Conservation (phyloP, 352 stramenopile genomes). For the Pelagophyceae sp. region DNA sequence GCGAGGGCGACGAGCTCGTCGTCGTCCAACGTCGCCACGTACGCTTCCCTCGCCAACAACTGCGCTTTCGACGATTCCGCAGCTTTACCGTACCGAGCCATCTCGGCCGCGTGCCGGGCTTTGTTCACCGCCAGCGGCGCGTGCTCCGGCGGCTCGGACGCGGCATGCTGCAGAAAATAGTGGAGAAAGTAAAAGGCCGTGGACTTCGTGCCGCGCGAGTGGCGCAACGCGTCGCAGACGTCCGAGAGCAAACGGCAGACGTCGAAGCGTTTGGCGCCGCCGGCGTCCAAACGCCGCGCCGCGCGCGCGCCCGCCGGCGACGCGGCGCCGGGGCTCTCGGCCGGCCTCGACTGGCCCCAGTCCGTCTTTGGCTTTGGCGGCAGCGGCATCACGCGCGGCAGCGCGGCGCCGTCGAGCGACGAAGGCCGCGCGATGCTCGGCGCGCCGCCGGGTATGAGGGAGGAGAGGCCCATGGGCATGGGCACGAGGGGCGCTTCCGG, state of each 20-base stretch:
- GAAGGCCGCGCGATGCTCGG: no score
- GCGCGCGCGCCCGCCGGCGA: background rate
- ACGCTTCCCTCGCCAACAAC: background rate
- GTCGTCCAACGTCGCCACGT: background rate
- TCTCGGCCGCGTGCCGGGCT: background rate
- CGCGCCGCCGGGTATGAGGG: no score
- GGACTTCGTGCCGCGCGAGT: background rate
- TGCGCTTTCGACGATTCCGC: background rate
- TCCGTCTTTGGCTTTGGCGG: no score
- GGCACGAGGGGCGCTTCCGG: background rate
- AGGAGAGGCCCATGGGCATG: background rate
- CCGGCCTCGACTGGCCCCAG: no score
- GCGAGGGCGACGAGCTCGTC: constrained; percentile 7
- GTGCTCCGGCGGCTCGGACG: background rate
- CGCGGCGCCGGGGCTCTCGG: background rate
- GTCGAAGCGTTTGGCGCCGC: background rate
- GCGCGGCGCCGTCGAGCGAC: no score
- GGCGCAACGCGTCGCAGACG: background rate
- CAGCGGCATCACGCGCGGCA: no score
- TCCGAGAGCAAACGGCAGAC: background rate
- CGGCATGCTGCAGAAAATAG: background rate
- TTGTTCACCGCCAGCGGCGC: background rate
- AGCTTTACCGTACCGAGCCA: no score
- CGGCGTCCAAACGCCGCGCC: no score
- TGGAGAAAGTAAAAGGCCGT: constrained; percentile 11